phyloP scores from a whole-genome alignment of 805 yeast genomes.

The Metschnikowia vanudenii region DNA sequence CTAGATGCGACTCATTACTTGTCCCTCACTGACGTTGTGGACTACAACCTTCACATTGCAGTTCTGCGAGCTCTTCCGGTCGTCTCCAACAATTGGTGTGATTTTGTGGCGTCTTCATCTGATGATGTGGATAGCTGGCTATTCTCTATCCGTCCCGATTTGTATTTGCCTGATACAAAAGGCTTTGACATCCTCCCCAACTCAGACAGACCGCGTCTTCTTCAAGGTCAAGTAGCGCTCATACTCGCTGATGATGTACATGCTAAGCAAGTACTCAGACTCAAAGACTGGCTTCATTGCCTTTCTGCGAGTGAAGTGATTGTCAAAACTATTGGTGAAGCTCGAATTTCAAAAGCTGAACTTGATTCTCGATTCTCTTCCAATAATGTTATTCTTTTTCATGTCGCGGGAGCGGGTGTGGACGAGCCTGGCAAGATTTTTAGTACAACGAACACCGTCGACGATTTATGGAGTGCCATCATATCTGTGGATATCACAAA shows the following conservation, averaged over 20 bases:
- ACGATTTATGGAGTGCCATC: conserved; percentile 16
- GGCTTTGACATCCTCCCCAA: conserved; percentile 15
- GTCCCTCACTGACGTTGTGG: conserved; percentile 15
- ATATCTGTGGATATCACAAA: conserved; percentile 1
- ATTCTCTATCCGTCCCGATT: conserved; percentile 11
- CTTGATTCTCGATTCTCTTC: not conserved
- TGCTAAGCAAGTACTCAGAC: conserved; percentile 7
- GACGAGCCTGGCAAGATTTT: not conserved
- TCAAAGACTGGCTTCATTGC: conserved; percentile 18
- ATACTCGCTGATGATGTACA: conserved; percentile 4
- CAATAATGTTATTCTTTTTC: not conserved
- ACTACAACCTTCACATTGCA: conserved; percentile 22
- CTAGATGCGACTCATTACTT: conserved; percentile 26
- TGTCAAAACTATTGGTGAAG: not conserved
- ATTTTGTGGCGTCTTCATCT: conserved; percentile 12
- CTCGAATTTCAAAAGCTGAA: not conserved
- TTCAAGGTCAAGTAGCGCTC: conserved; percentile 14
- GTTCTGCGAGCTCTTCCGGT: conserved; percentile 32
- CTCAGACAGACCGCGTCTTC: conserved; percentile 15
- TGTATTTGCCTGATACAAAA: conserved; percentile 19
- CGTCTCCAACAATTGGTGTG: conserved; percentile 26
- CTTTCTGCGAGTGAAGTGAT: conserved; percentile 10
- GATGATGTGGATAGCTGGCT: conserved; percentile 25
- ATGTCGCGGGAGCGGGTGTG: not conserved
- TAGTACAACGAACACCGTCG: conserved; percentile 1